phyloP scores from a whole-genome alignment of 2,329 filamentous ascomycete genomes.

The Sclerotinia borealis region DNA sequence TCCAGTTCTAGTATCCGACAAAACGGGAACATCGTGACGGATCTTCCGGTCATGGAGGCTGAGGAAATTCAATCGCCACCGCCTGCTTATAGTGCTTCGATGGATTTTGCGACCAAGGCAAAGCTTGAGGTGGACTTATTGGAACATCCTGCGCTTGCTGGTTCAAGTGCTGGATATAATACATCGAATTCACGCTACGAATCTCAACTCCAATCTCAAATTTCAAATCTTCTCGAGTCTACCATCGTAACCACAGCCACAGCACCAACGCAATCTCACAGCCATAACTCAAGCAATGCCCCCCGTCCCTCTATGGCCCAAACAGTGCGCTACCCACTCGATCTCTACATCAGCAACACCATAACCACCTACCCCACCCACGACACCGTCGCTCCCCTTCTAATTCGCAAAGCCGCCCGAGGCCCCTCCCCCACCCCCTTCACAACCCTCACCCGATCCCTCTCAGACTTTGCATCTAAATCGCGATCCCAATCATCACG shows the following conservation, averaged over 20 bases:
- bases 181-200: not conserved
- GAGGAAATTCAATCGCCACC: not conserved
- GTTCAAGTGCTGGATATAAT: not conserved
- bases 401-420: not conserved
- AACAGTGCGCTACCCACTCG: not conserved
- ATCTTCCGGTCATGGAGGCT: not conserved
- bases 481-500: not conserved
- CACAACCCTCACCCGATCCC: not conserved
- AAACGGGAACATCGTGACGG: not conserved
- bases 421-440: not conserved
- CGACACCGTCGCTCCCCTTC: not conserved
- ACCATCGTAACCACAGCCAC: no score
- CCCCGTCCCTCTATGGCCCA: not conserved
- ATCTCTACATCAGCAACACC: not conserved
- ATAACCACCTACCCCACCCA: not conserved
- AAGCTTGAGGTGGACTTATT: not conserved
- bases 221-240: not conserved
- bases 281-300: not conserved
- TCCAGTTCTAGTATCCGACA: not conserved
- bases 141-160: not conserved
- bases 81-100: not conserved
- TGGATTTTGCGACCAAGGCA: not conserved
- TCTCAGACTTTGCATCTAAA: slow-evolving; percentile 1
- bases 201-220: not conserved
- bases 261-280: not conserved